Percentiles rank a stretch among this genome's conserved stretches.
Conservation (phyloP, 192 early-diverging fungal genomes). For the Dimargaris xerosporica region DNA sequence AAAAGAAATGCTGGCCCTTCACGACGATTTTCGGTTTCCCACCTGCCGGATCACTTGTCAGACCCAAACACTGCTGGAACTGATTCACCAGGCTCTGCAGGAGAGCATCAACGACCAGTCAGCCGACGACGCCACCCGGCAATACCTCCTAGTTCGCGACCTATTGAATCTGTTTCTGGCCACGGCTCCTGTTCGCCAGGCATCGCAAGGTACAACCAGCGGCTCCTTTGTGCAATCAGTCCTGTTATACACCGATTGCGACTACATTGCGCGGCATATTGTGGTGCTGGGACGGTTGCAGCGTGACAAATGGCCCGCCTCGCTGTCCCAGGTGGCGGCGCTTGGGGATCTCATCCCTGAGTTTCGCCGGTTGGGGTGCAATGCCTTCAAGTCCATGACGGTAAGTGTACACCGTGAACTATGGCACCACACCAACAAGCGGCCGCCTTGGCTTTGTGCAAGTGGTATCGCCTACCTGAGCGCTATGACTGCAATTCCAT, state of each 20-base stretch:
- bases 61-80: conserved; percentile 1
- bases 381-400: too few relatives aligned
- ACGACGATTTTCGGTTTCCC: conserved; percentile 2
- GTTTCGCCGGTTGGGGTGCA: conserved; percentile 17
- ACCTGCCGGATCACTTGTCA: not conserved
- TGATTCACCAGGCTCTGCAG: not conserved
- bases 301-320: conserved; percentile 18
- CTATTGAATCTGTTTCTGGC: not conserved
- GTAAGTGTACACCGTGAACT: not conserved
- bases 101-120: not conserved
- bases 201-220: too few relatives aligned
- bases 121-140: not conserved
- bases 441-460: not conserved
- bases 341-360: conserved; percentile 23
- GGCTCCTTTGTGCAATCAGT: conserved; percentile 14
- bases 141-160: not conserved
- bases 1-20: not conserved
- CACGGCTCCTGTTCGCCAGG: not conserved
- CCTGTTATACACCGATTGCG: conserved; percentile 27
- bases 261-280: conserved; percentile 24
- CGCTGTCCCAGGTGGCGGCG: conserved; percentile 17
- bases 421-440: not conserved
- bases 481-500: too few relatives aligned
- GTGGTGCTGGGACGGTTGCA: conserved; percentile 18
- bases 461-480: not conserved